Percentiles rank a stretch among this genome's conserved stretches.
phyloP scores from a whole-genome alignment of 2,329 filamentous ascomycete species.

The Nemania serpens region DNA sequence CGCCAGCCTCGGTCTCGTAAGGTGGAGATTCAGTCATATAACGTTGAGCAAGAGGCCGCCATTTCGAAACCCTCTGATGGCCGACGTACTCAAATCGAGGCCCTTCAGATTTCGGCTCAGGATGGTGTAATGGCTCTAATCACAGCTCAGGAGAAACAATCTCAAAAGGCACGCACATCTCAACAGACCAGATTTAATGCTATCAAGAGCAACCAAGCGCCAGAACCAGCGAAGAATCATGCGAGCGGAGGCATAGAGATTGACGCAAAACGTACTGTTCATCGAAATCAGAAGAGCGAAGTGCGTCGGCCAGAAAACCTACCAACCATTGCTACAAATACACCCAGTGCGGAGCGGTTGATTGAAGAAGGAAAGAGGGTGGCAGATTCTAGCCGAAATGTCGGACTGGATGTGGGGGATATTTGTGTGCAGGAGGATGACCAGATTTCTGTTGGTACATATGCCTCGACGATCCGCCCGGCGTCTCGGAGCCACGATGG shows the following conservation, averaged over 20 bases:
- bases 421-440: slow-evolving; percentile 31
- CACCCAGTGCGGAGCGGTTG: background rate
- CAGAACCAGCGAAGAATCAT: slow-evolving; percentile 3
- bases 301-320: slow-evolving; percentile 17
- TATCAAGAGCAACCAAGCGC: background rate
- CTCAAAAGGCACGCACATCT: slow-evolving; percentile 26
- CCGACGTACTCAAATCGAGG: slow-evolving; percentile 28
- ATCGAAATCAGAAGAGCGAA: slow-evolving; percentile 22
- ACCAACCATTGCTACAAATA: background rate
- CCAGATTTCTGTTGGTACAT: slow-evolving; percentile 32
- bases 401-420: slow-evolving; percentile 11
- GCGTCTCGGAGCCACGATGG: slow-evolving; percentile 28
- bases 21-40: slow-evolving; percentile 23
- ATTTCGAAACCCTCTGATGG: slow-evolving; percentile 26
- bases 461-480: slow-evolving; percentile 37
- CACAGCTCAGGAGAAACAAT: slow-evolving; percentile 32
- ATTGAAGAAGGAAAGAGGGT: slow-evolving; percentile 6
- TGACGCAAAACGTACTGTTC: slow-evolving; percentile 14
- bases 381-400: slow-evolving; percentile 1
- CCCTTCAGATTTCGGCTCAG: slow-evolving; percentile 15
- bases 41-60: slow-evolving; percentile 20
- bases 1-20: slow-evolving; percentile 25
- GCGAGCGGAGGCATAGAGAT: slow-evolving; percentile 9
- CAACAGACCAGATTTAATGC: slow-evolving; percentile 19
- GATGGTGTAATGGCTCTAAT: slow-evolving; percentile 31